Conservation (phyloP, 2,329 filamentous ascomycete species). For the Arthrinium puccinioides region DNA sequence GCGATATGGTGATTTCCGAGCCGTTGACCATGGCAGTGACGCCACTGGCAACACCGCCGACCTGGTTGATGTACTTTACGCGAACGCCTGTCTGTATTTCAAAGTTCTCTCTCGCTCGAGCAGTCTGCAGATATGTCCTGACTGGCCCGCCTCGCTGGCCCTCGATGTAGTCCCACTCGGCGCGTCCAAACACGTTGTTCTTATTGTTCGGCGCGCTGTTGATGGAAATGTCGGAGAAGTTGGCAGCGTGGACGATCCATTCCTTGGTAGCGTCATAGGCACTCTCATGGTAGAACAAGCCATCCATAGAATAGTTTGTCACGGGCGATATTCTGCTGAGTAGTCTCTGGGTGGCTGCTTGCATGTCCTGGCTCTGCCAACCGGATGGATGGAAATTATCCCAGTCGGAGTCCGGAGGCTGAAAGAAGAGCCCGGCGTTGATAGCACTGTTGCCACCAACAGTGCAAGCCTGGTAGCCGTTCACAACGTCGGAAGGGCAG, state of each 20-base stretch:
- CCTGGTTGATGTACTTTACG: conserved; percentile 36
- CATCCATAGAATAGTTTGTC: conserved; percentile 35
- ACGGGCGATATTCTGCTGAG: conserved; percentile 34
- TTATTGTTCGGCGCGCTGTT: conserved; percentile 38
- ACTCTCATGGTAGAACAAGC: conserved; percentile 36
- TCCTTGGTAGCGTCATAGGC: conserved; percentile 37
- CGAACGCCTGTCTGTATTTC: conserved; percentile 32
- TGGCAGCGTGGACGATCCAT: conserved; percentile 42
- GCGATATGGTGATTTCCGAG: conserved; percentile 21
- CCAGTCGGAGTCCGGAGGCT: conserved; percentile 45
- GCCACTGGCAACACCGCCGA: conserved; percentile 29
- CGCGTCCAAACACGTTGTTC: conserved; percentile 38
- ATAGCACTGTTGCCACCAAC: conserved; percentile 45
- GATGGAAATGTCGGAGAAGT: conserved; percentile 38
- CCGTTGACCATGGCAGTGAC: conserved; percentile 29
- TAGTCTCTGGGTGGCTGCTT: conserved; percentile 35
- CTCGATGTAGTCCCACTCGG: conserved; percentile 38
- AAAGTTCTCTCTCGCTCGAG: conserved; percentile 33
- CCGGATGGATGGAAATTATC: conserved; percentile 39
- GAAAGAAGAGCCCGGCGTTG: conserved; percentile 46
- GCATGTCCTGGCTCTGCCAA: conserved; percentile 44
- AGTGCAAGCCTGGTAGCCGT: conserved; percentile 40
- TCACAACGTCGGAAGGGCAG: conserved; percentile 30
- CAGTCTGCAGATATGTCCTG: conserved; percentile 41
- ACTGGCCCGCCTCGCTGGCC: conserved; percentile 42